Base-by-base conservation (phyloP, 805 yeast species). In the Yamadazyma paraphyllophila region DNA sequence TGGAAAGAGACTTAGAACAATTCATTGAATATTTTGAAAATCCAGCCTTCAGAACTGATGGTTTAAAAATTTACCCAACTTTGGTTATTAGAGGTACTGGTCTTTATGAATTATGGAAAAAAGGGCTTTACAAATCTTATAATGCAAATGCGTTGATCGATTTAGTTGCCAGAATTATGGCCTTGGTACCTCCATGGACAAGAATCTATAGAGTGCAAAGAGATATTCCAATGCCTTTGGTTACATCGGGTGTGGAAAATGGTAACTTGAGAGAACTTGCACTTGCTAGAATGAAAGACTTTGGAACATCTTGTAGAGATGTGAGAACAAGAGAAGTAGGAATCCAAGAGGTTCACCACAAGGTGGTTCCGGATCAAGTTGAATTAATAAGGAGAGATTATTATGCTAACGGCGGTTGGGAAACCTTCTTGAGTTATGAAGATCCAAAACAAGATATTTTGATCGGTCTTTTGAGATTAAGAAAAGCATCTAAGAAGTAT, bases 161-260 rank as follows among this genome's bases (percentile, higher is more conserved):
- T 65, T 74, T 94, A 49, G 97, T 94, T 41, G 99, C 99, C 0
- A 80, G 98, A 59, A 92, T 94, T 44, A 71, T 94, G 74, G 97
- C 98, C 0, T 74, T 94, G 47, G 98, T 94, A 5, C 99, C 99
- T 20, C 99, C 99, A 3, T 94, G 99, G 99, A 94, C 99, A 2
- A 83, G 99, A 69, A 94, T 94, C 57, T 94, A 94, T 66, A 83
- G 99, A 66, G 99, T 94, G 16, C 99, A 94, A 70, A 80, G 99
- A 73, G 99, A 94, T 76, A 94, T 94, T 46, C 99, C 99, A 14
- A 94, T 94, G 99, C 99, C 99, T 0, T 74, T 94, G 55, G 99
- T 94, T 36, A 87, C 97, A 0, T 86, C 96, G 1, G 99, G 99
- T 58, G 99, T 94, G 35, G 99, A 94, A 58, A 94, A 94, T 65